Evolutionary conservation across 495 filamentous ascomycete species (phyloP).

Genomic region (Penicillium turbatum): DNA sequence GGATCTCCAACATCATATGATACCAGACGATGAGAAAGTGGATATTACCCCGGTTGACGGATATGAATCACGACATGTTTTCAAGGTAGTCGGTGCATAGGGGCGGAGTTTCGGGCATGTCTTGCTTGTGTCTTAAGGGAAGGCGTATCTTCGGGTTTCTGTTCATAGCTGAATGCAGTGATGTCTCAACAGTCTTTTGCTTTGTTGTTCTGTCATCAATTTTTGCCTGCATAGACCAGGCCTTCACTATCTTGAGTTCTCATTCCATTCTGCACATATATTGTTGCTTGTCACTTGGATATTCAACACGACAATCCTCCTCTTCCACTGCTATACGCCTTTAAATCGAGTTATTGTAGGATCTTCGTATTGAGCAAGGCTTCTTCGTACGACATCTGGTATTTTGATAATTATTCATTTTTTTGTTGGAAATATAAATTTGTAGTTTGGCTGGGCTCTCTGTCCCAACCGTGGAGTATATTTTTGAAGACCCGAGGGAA

Average conservation of each 20-base stretch:
- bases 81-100: conserved; percentile 51
- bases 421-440: too few relatives aligned
- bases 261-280: neutral
- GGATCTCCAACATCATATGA: conserved; percentile 86
- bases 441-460: neutral
- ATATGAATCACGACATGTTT: conserved; percentile 61
- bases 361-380: too few relatives aligned
- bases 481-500: conserved; percentile 4
- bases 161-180: conserved; percentile 1
- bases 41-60: conserved; percentile 55
- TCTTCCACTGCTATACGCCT: too few relatives aligned
- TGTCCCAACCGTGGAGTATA: neutral
- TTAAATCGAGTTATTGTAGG: too few relatives aligned
- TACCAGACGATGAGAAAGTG: conserved; percentile 61
- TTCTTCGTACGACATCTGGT: too few relatives aligned
- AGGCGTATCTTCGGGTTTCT: conserved; percentile 26
- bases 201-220: conserved; percentile 11
- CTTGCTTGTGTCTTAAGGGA: conserved; percentile 21
- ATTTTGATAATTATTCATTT: too few relatives aligned
- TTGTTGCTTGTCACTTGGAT: too few relatives aligned
- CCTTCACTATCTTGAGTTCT: neutral
- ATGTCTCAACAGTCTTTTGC: conserved; percentile 5
- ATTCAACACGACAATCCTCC: too few relatives aligned
- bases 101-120: conserved; percentile 37
- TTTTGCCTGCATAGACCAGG: neutral